Percentiles rank a stretch among this genome's conserved stretches.
These are phyloP conservation scores for Arthrinium phaeospermum DNA, from an alignment of 2,329 filamentous ascomycete genomes.

Conservation along the genomic window DNA sequence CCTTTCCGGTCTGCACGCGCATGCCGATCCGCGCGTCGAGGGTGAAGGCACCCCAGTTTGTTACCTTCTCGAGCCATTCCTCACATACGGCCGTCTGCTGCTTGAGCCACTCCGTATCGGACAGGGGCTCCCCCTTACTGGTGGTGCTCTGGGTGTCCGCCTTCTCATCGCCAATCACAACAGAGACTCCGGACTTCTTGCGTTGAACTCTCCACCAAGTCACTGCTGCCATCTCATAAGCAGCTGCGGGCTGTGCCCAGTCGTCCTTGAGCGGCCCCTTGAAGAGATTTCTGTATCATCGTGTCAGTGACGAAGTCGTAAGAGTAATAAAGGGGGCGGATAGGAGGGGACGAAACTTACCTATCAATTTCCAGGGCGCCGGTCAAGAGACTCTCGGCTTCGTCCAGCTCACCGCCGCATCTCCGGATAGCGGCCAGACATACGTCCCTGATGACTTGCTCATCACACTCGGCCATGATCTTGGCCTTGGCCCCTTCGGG, in stretches of 20 bases:
- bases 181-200: conserved; percentile 36
- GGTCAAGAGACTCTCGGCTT: conserved; percentile 70
- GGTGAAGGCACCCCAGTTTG: conserved; percentile 73
- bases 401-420: conserved; percentile 63
- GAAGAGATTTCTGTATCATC: conserved; percentile 51
- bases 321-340: neutral
- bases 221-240: conserved; percentile 86
- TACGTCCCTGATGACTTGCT: conserved; percentile 69
- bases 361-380: conserved; percentile 70
- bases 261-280: conserved; percentile 69
- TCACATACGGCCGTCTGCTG: conserved; percentile 66
- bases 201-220: conserved; percentile 71
- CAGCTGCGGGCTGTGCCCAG: conserved; percentile 74
- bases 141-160: conserved; percentile 6
- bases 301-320: conserved; percentile 24
- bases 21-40: conserved; percentile 78
- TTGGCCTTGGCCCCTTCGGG: conserved; percentile 46
- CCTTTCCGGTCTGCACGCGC: conserved; percentile 72
- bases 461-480: conserved; percentile 61
- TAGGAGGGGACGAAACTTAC: conserved; percentile 40
- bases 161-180: neutral
- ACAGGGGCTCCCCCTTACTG: conserved; percentile 31
- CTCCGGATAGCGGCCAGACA: conserved; percentile 70
- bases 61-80: conserved; percentile 68
- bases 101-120: conserved; percentile 45